Evolutionary conservation across 1,139 yeast species (phyloP).

Genomic region (Chernovozyma sophiae-reginae): DNA sequence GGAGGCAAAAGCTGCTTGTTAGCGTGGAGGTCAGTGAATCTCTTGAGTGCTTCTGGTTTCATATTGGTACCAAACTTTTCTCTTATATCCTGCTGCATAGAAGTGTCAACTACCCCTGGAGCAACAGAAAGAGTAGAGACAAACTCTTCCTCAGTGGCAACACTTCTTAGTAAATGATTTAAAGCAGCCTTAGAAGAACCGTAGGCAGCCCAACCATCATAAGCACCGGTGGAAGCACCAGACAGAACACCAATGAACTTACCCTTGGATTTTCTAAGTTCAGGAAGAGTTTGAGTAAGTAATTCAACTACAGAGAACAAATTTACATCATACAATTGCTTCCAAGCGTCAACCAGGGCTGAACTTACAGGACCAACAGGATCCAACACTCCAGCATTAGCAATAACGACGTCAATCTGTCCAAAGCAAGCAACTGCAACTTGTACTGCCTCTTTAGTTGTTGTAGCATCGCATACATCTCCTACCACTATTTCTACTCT

Average conservation of each 20-base stretch:
- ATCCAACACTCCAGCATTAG: slow-evolving; percentile 85
- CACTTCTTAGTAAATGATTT: slow-evolving; percentile 63
- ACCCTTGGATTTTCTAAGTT: slow-evolving; percentile 55
- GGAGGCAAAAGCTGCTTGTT: slow-evolving; percentile 58
- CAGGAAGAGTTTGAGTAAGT: slow-evolving; percentile 55
- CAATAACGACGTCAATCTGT: slow-evolving; percentile 62
- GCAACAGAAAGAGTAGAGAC: slow-evolving; percentile 68
- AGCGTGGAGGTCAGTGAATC: slow-evolving; percentile 58
- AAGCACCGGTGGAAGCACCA: slow-evolving; percentile 68
- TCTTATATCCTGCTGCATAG: slow-evolving; percentile 78
- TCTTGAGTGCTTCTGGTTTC: slow-evolving; percentile 51
- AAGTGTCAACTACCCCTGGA: slow-evolving; percentile 91
- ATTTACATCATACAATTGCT: slow-evolving; percentile 65
- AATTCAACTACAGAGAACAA: slow-evolving; percentile 71
- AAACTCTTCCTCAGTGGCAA: slow-evolving; percentile 62
- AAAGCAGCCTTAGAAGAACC: slow-evolving; percentile 89
- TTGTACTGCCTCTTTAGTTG: slow-evolving; percentile 39
- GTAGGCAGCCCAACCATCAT: slow-evolving; percentile 83
- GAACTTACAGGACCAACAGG: slow-evolving; percentile 63
- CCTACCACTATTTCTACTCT: slow-evolving; percentile 60
- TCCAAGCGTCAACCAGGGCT: slow-evolving; percentile 57
- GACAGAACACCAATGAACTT: slow-evolving; percentile 73
- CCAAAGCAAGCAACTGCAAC: slow-evolving; percentile 53
- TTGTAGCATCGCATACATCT: slow-evolving; percentile 51
- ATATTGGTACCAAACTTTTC: slow-evolving; percentile 51